phyloP scores from a whole-genome alignment of 2,329 filamentous ascomycete species.

The Lachnellula subtilissima region DNA sequence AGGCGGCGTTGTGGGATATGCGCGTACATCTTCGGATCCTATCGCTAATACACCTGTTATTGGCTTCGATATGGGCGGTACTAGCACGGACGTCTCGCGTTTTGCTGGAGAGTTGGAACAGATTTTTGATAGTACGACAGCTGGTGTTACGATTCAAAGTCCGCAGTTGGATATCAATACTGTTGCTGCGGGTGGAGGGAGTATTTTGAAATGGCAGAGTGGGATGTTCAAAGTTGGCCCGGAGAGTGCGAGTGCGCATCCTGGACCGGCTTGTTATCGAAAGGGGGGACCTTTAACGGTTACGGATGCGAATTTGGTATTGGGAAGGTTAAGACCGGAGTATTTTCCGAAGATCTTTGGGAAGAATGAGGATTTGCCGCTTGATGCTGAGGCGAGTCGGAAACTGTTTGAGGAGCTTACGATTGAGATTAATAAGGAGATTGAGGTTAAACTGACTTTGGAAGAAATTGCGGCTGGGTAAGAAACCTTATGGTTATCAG shows the following conservation, averaged over 20 bases:
- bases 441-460: slow-evolving; percentile 57
- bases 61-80: slow-evolving; percentile 62
- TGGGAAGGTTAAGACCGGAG: slow-evolving; percentile 76
- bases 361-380: slow-evolving; percentile 72
- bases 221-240: slow-evolving; percentile 68
- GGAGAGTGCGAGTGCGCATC: slow-evolving; percentile 62
- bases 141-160: slow-evolving; percentile 72
- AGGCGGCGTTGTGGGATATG: slow-evolving; percentile 65
- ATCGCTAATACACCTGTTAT: slow-evolving; percentile 61
- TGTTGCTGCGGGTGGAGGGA: slow-evolving; percentile 38
- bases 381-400: slow-evolving; percentile 71
- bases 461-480: slow-evolving; percentile 46
- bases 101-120: slow-evolving; percentile 64
- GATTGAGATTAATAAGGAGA: slow-evolving; percentile 70
- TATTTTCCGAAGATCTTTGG: slow-evolving; percentile 95
- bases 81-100: slow-evolving; percentile 63
- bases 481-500: slow-evolving; percentile 45
- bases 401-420: slow-evolving; percentile 71
- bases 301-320: slow-evolving; percentile 83
- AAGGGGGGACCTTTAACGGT: slow-evolving; percentile 86
- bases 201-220: slow-evolving; percentile 60
- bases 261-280: slow-evolving; percentile 83
- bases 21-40: slow-evolving; percentile 58
- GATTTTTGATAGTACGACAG: slow-evolving; percentile 73
- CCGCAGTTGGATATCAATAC: slow-evolving; percentile 81